Conservation (phyloP, 768 basidiomycete genomes). For the Leccinum disarticulatum region DNA sequence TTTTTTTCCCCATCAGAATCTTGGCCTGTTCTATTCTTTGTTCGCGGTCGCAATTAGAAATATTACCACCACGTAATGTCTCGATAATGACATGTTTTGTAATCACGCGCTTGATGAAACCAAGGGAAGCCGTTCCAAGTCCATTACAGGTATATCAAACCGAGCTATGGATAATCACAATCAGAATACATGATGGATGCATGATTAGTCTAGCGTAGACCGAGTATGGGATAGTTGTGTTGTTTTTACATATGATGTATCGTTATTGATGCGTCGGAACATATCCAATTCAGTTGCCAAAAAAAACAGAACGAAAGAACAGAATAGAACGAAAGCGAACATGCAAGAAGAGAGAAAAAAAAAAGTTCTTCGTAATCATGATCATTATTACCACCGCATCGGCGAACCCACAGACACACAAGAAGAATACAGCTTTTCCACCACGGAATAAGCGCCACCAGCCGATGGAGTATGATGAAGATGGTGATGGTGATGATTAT, state of each 20-base stretch:
- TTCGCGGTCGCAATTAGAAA: slow-evolving; percentile 1
- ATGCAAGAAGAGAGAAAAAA: not conserved
- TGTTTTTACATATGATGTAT: slow-evolving; percentile 29
- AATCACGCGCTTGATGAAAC: slow-evolving; percentile 3
- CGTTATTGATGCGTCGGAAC: slow-evolving; percentile 15
- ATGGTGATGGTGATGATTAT: not conserved
- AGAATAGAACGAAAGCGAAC: not conserved
- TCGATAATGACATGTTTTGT: slow-evolving; percentile 9
- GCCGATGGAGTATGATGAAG: not conserved
- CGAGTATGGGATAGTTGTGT: slow-evolving; percentile 13
- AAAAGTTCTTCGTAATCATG: not conserved
- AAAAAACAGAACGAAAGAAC: not conserved
- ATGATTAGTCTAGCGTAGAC: slow-evolving; percentile 17
- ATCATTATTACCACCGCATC: slow-evolving; percentile 25
- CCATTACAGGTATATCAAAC: slow-evolving; percentile 5
- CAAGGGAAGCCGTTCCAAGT: not conserved
- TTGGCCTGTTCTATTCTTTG: slow-evolving; percentile 15
- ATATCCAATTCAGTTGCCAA: slow-evolving; percentile 13
- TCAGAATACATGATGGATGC: slow-evolving; percentile 22
- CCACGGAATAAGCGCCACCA: slow-evolving; percentile 18
- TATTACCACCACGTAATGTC: slow-evolving; percentile 5
- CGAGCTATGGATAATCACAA: not conserved
- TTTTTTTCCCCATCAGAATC: slow-evolving; percentile 13
- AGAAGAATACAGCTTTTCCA: slow-evolving; percentile 21
- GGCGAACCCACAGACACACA: slow-evolving; percentile 19